Evolutionary conservation across 1,284 basidiomycete genomes (phyloP), one percentile per base, ranked within the genome.

Genomic region (Amylostereum chailletii): DNA sequence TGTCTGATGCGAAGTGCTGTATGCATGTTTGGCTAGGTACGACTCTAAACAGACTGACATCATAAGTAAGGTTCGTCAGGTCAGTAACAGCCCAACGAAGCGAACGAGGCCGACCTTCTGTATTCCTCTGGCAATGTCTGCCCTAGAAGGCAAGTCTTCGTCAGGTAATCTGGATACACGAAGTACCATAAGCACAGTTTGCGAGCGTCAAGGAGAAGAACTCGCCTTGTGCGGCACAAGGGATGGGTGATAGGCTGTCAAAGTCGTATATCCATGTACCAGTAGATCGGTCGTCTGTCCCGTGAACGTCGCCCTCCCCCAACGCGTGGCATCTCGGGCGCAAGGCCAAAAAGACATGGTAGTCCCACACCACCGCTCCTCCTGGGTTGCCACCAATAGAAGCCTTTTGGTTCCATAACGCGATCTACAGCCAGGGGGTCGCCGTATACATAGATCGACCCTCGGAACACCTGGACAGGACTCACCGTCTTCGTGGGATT

Each of bases 1-100:
- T 71, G 62, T 88, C 83, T n/a, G 84, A 87, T 6, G 83, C 82
- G 65, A 88, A 87, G 56, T 76, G 58, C 52, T 75, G 66, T 26
- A 87, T 63, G 58, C 73, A 83, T 3, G 60, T 60, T 32, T 64
- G 48, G 4, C 72, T 77, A 45, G 75, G 71, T 47, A 89, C 65
- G 44, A 86, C 69, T 58, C 71, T 63, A 57, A 74, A 69, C 34
- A 62, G 58, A 48, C 72, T 74, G 55, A 9, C 46, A 45, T 42
- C 33, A 9, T 27, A 31, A 26, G 19, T 26, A 34, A 19, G 38
- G 5, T 11, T 29, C 26, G 8, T 10, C 32, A 40, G n/a, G 33
- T 29, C 34, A 38, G 19, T 38, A 47, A 2, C 7, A 6, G n/a
- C 11, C 9, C 33, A 40, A 34, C 38, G 30, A 46, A 8, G 40